Conservation (phyloP, 768 basidiomycete species). For the Hericium rajendrae region DNA sequence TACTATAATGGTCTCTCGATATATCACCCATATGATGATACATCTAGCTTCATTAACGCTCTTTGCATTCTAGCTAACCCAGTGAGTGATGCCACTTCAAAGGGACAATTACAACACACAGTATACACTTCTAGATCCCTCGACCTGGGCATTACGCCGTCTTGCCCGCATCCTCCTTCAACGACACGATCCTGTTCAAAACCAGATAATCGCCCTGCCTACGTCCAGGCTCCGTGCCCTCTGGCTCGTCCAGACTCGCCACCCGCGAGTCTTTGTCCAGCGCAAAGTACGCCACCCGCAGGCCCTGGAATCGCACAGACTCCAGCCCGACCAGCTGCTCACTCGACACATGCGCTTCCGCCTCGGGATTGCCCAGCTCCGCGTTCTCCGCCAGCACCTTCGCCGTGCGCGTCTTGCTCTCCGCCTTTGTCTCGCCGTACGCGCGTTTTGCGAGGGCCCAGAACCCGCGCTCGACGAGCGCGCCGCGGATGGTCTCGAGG, state of each 20-base stretch:
- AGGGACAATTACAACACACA: no score
- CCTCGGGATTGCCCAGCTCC: constrained; percentile 25
- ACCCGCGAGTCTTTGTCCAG: constrained; percentile 80
- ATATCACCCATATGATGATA: no score
- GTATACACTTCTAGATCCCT: no score
- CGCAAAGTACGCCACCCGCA: constrained; percentile 91
- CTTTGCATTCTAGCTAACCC: no score
- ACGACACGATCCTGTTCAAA: constrained; percentile 83
- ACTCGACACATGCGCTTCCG: constrained; percentile 63
- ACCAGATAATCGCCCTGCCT: constrained; percentile 73
- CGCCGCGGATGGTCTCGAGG: constrained; percentile 68
- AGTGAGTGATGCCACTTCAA: no score
- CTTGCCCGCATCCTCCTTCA: constrained; percentile 94
- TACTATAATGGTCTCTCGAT: no score
- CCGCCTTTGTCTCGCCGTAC: constrained; percentile 53
- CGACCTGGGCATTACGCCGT: constrained; percentile 12
- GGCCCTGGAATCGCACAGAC: constrained; percentile 91
- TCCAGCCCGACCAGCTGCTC: constrained; percentile 85
- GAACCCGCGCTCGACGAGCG: constrained; percentile 85
- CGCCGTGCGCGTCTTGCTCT: constrained; percentile 52
- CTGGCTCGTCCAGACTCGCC: constrained; percentile 49
- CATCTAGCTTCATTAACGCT: no score
- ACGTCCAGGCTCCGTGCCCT: constrained; percentile 29
- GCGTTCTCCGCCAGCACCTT: constrained; percentile 43
- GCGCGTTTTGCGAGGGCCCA: constrained; percentile 69